These are phyloP conservation scores for Cytospora piceae DNA, from an alignment of 2,329 filamentous ascomycete genomes.

Conservation along the genomic window DNA sequence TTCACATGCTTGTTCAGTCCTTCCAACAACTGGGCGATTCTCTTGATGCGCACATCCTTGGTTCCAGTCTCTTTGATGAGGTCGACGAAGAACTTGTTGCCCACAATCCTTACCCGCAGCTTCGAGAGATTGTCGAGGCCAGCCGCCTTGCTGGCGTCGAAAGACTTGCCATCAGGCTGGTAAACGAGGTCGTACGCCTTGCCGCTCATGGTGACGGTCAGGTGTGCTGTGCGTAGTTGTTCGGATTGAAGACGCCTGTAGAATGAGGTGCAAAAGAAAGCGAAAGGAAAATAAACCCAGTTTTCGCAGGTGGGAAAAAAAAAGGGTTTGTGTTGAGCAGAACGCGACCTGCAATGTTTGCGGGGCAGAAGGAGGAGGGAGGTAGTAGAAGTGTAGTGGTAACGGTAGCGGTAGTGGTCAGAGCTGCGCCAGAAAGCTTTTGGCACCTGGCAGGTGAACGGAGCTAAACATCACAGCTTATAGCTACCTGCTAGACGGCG, in stretches of 20 bases:
- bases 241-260: neutral
- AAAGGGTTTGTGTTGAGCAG: neutral
- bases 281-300: neutral
- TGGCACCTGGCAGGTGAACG: neutral
- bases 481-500: neutral
- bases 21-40: constrained; percentile 13
- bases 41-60: constrained; percentile 11
- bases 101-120: neutral
- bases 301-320: neutral
- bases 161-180: neutral
- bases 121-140: neutral
- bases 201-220: constrained; percentile 8
- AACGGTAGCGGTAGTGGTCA: neutral
- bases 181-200: constrained; percentile 10
- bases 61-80: neutral
- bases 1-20: constrained; percentile 5
- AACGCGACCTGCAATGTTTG: neutral
- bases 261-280: neutral
- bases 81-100: constrained; percentile 4
- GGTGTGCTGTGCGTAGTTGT: neutral
- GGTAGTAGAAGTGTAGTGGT: neutral
- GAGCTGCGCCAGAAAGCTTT: neutral
- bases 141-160: constrained; percentile 12
- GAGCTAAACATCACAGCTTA: neutral
- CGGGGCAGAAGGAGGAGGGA: neutral